A percentile compares a stretch with the other conserved stretches of the same genome.
Conservation (phyloP, 176 grass and related monocot species). For the Zoysia japonica region DNA sequence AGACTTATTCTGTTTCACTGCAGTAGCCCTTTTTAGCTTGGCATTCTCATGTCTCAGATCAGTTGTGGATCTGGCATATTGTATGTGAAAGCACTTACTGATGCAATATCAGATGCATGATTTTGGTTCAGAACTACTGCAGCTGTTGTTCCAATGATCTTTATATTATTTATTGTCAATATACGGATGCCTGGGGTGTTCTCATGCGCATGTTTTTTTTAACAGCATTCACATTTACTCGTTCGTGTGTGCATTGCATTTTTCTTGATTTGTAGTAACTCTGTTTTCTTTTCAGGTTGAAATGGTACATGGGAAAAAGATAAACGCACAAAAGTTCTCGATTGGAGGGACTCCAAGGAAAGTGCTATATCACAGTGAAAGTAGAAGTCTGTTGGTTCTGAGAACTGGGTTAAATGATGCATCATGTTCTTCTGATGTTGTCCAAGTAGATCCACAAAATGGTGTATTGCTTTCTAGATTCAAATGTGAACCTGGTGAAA, state of each 20-base stretch:
- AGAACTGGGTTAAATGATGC: slow-evolving; percentile 71
- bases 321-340: slow-evolving; percentile 89
- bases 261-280: slow-evolving; percentile 1
- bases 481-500: slow-evolving; percentile 89
- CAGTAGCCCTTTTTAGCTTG: neutral
- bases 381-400: slow-evolving; percentile 78
- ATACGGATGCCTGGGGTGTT: neutral
- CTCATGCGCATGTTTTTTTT: neutral
- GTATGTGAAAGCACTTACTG: neutral
- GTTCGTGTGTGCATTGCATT: slow-evolving; percentile 22
- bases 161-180: slow-evolving; percentile 7
- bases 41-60: neutral
- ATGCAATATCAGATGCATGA: slow-evolving; percentile 11
- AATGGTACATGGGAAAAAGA: slow-evolving; percentile 89
- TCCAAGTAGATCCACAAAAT: slow-evolving; percentile 81
- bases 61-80: slow-evolving; percentile 15
- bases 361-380: slow-evolving; percentile 87
- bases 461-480: slow-evolving; percentile 83
- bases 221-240: neutral
- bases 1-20: neutral
- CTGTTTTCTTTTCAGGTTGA: slow-evolving; percentile 69
- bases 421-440: slow-evolving; percentile 84
- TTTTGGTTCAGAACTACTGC: slow-evolving; percentile 11
- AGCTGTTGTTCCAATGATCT: slow-evolving; percentile 21
- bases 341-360: slow-evolving; percentile 89